phyloP scores from a whole-genome alignment of 2,329 filamentous ascomycete species.

The Bisporella sp. region DNA sequence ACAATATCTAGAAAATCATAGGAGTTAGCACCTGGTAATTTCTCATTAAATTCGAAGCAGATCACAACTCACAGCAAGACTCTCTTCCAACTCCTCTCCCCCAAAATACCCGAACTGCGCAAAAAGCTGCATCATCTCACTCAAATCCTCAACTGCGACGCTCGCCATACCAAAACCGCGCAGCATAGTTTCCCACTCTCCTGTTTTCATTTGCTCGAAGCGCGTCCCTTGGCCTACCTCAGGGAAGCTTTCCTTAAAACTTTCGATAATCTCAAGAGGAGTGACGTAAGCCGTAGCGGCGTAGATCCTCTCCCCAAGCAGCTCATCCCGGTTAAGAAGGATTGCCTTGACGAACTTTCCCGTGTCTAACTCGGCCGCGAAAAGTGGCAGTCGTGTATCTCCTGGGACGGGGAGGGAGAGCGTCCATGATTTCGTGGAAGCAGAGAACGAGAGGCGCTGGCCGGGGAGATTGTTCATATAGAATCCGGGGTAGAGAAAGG shows the following conservation, averaged over 20 bases:
- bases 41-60: too few species aligned
- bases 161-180: slow-evolving; percentile 10
- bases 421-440: slow-evolving; percentile 12
- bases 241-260: slow-evolving; percentile 24
- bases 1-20: too few species aligned
- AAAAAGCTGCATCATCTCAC: slow-evolving; percentile 16
- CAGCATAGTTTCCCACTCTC: slow-evolving; percentile 3
- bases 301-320: slow-evolving; percentile 33
- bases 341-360: slow-evolving; percentile 19
- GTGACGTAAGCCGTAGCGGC: slow-evolving; percentile 33
- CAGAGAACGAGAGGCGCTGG: slow-evolving; percentile 7
- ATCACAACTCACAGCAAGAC: slow-evolving; percentile 5
- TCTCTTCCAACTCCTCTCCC: slow-evolving; percentile 2
- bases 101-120: slow-evolving; percentile 32
- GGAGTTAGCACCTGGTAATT: too few species aligned
- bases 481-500: slow-evolving; percentile 38
- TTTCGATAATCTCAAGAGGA: slow-evolving; percentile 28
- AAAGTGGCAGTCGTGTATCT: slow-evolving; percentile 18
- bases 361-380: slow-evolving; percentile 22
- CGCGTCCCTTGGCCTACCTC: slow-evolving; percentile 26
- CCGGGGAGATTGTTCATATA: slow-evolving; percentile 32
- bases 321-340: slow-evolving; percentile 18
- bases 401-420: slow-evolving; percentile 8
- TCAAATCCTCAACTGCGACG: slow-evolving; percentile 14
- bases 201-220: slow-evolving; percentile 4